Base-by-base conservation (phyloP, 75 land plant genomes). In the Picea sitchensis region DNA sequence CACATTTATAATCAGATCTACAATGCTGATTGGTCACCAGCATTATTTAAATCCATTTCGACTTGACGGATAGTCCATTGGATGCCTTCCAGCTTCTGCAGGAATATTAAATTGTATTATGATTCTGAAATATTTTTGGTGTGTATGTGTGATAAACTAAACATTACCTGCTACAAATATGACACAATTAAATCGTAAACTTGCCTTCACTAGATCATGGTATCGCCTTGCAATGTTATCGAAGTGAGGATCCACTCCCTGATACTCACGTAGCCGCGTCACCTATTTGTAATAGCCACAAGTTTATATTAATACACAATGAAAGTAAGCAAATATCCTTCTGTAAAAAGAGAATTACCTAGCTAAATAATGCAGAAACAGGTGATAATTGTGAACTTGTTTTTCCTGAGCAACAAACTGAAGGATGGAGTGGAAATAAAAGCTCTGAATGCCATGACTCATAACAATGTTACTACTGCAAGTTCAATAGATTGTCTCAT, bases 31-130 rank as follows among this genome's bases (percentile, higher is more conserved):
- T 89, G 92, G 77, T 94, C 99, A 20, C 88, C 85, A 69, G 91
- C 82, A 32, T 87, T 90, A 58, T 92, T 92, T 36, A 96, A 82
- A 83, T 96, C 99, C 99, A 92, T 96, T 77, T 96, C 98, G 34
- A 96, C 99, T 85, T 96, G 94, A 78, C 87, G 90, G 72, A 96
- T 96, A 7, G 99, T 96, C 99, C 99, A 94, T 77, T 94, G 93
- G 87, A 96, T 88, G 21, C 89, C 91, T 62, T 94, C 99, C 85
- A 96, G 59, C 85, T 96, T 92, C 99, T 96, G 95, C 78, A 78
- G 56, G 21, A 14, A 65, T 47, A 59, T 83, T 8, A 6, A 36
- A 59, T 26, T 47, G 31, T 31, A 14, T 3, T 23, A 65, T 31
- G 8, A 0, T 13, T 44, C 21, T 18, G 0, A 71, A 71, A 44